Base-by-base conservation (phyloP, 2,329 filamentous ascomycete species). In the Aspergillus sp. region DNA sequence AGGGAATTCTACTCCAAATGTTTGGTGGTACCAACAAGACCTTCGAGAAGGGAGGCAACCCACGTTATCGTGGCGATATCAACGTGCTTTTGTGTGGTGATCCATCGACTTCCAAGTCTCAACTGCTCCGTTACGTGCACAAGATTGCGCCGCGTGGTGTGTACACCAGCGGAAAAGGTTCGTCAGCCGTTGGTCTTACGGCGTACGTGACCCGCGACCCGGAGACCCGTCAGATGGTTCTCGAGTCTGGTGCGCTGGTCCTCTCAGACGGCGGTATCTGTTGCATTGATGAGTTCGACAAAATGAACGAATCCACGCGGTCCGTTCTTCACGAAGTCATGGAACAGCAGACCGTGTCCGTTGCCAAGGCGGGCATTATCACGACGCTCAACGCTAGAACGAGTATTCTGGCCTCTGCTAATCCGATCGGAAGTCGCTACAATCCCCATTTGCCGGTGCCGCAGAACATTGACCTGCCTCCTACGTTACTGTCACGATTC, bases 11-110 rank as follows among this genome's bases (percentile, higher is more conserved):
- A 10, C 84, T 99, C 3, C 94, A 99, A 67, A 83, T 99, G 38
- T 99, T 99, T 68, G 93, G 94, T 35, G 94, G 94, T 51, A 96
- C 94, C 32, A 99, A 99, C 79, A 99, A 99, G 76, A 90, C 89
- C 1, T 99, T 99, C 71, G 84, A 95, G 53, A 97, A 96, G 73
- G 94, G 94, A 51, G 94, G 92, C 52, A 96, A 89, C 66, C 94
- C 94, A 6, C 92, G 88, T 64, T 99, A 99, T 71, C 85, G 94
- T 77, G 94, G 94, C 57, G 94, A 99, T 72, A 96, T 99, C 77
- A 99, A 99, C 69, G 84, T 99, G 47, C 81, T 99, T 41, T 86
- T 99, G 33, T 99, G 94, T 65, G 94, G 94, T 79, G 94, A 99
- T 66, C 94, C 94, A 0, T 97, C 93, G 0, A 99, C 94, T 0